Evolutionary conservation across 257 asterid species (phyloP).

Genomic region (Salvia splendens): DNA sequence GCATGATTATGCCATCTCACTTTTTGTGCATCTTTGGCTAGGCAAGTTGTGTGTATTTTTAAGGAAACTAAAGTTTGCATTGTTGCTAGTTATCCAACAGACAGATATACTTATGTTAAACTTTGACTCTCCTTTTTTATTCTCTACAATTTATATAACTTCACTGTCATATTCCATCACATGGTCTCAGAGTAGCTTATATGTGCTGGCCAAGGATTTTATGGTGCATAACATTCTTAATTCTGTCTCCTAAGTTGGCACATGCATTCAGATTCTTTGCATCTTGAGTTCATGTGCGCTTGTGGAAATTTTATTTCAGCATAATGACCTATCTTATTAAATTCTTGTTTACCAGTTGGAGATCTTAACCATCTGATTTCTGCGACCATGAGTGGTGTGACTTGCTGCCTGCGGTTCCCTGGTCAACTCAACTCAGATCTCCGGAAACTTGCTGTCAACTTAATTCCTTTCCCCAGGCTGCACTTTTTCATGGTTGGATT

Average conservation of each 20-base stretch:
- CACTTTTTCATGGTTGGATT: slow-evolving; percentile 57
- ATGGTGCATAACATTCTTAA: slow-evolving; percentile 9
- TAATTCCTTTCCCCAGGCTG: slow-evolving; percentile 48
- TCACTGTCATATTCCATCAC: neutral
- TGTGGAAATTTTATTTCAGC: no score
- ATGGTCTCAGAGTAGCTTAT: slow-evolving; percentile 8
- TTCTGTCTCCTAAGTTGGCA: neutral
- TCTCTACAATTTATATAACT: neutral
- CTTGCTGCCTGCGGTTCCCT: slow-evolving; percentile 54
- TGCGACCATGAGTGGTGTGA: slow-evolving; percentile 62
- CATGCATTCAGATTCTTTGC: slow-evolving; percentile 24
- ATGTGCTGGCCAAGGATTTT: slow-evolving; percentile 2
- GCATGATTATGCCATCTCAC: neutral
- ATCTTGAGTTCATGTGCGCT: neutral
- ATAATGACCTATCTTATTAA: neutral
- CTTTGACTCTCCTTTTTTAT: neutral
- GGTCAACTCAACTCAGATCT: slow-evolving; percentile 53
- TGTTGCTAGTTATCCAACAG: neutral
- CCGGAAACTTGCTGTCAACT: slow-evolving; percentile 53
- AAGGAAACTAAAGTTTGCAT: neutral
- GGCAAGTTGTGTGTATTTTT: neutral
- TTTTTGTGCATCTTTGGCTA: neutral
- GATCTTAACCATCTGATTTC: slow-evolving; percentile 56
- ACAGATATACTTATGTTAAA: neutral
- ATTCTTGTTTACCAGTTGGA: slow-evolving; percentile 40